A percentile compares a stretch with the other conserved stretches of the same genome.
Conservation (phyloP, 1,284 basidiomycete genomes). For the Trichosporon ovoides region DNA sequence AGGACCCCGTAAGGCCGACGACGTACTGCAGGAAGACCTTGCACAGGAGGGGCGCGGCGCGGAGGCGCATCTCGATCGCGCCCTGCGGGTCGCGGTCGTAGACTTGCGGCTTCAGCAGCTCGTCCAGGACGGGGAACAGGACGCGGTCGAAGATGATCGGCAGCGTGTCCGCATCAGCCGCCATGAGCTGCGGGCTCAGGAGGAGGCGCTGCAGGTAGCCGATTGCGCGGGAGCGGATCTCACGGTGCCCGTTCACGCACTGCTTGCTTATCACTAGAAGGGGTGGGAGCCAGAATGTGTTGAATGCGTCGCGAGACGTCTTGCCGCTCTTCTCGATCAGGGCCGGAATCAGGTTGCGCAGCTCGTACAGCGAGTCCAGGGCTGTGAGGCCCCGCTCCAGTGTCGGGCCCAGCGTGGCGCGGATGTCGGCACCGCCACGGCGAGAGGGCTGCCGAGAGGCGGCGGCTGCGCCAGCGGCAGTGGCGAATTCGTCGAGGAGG, state of each 20-base stretch:
- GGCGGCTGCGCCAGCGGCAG: slow-evolving; percentile 60
- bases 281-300: slow-evolving; percentile 71
- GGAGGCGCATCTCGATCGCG: slow-evolving; percentile 81
- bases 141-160: slow-evolving; percentile 83
- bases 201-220: slow-evolving; percentile 80
- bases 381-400: slow-evolving; percentile 76
- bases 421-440: slow-evolving; percentile 26
- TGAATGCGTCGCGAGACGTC: slow-evolving; percentile 59
- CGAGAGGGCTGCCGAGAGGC: slow-evolving; percentile 52
- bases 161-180: slow-evolving; percentile 57
- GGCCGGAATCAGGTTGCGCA: slow-evolving; percentile 60
- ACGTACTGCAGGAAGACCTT: slow-evolving; percentile 94
- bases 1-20: slow-evolving; percentile 59
- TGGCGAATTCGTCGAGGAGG: slow-evolving; percentile 81
- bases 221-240: slow-evolving; percentile 79
- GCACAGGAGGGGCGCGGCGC: slow-evolving; percentile 81
- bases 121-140: slow-evolving; percentile 87
- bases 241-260: slow-evolving; percentile 74
- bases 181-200: slow-evolving; percentile 69
- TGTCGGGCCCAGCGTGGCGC: slow-evolving; percentile 55
- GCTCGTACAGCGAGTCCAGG: slow-evolving; percentile 69
- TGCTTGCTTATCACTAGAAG: slow-evolving; percentile 74
- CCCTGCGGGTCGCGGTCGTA: slow-evolving; percentile 74
- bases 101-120: slow-evolving; percentile 79
- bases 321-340: slow-evolving; percentile 54